Evolutionary conservation across 192 early-diverging fungal genomes (phyloP).

Genomic region (Umbelopsis isabellina): DNA sequence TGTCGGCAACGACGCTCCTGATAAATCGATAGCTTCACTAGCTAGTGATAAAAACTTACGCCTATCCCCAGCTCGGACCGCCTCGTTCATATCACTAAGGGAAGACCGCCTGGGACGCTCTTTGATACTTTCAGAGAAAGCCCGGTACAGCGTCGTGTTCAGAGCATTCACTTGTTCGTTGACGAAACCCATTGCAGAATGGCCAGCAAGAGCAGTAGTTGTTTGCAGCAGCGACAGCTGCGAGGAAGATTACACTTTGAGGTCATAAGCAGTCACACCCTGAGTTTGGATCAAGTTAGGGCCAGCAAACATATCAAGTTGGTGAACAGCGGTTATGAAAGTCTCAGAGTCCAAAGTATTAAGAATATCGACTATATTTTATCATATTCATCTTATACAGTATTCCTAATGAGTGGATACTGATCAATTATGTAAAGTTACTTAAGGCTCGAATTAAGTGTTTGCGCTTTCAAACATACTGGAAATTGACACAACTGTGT

Average conservation of each 20-base stretch:
- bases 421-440: too few relatives aligned
- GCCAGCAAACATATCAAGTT: too few relatives aligned
- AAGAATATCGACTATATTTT: too few relatives aligned
- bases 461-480: too few relatives aligned
- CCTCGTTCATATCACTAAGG: constrained; percentile 8
- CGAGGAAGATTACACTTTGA: neutral
- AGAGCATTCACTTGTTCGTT: constrained; percentile 5
- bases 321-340: too few relatives aligned
- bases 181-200: constrained; percentile 2
- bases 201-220: neutral
- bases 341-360: too few relatives aligned
- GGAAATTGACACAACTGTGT: too few relatives aligned
- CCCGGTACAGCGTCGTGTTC: constrained; percentile 6
- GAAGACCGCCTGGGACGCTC: constrained; percentile 10
- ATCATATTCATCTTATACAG: too few relatives aligned
- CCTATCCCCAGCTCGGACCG: neutral
- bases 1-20: neutral
- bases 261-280: neutral
- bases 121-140: constrained; percentile 1
- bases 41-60: constrained; percentile 6
- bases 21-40: constrained; percentile 12
- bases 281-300: too few relatives aligned
- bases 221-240: neutral
- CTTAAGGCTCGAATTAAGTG: too few relatives aligned
- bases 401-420: too few relatives aligned